Percentiles rank a stretch among this genome's conserved stretches.
These are phyloP conservation scores for Tricharina praecox DNA, from an alignment of 495 filamentous ascomycete genomes.

Conservation along the genomic window DNA sequence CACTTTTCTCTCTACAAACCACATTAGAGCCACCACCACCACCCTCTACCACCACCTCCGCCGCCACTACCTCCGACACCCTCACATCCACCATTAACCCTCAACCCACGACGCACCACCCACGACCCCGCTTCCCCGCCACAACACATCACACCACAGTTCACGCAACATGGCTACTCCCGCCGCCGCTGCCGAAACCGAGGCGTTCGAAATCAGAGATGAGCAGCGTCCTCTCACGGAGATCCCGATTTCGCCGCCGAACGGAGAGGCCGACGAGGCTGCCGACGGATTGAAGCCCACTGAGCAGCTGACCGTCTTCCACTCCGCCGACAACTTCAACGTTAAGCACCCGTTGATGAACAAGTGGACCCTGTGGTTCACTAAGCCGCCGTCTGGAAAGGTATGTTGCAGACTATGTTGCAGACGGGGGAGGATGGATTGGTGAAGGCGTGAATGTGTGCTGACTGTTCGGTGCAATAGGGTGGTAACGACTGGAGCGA, in stretches of 20 bases:
- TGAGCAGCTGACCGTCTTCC: conserved; percentile 76
- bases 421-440: no score
- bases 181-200: conserved; percentile 1
- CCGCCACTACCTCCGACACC: no score
- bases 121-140: neutral
- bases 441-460: neutral
- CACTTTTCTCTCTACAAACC: no score
- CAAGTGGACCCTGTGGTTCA: conserved; percentile 98
- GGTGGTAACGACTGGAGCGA: conserved; percentile 93
- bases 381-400: conserved; percentile 94
- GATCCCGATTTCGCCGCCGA: conserved; percentile 55
- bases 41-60: no score
- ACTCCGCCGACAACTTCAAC: conserved; percentile 95
- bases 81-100: no score
- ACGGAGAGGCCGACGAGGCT: conserved; percentile 29
- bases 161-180: conserved; percentile 5
- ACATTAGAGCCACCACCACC: no score
- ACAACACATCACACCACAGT: neutral
- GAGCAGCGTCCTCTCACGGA: conserved; percentile 35
- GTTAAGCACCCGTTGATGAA: conserved; percentile 95
- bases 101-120: neutral
- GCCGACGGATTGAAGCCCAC: conserved; percentile 25
- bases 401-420: conserved; percentile 40
- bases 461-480: neutral
- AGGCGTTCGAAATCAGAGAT: conserved; percentile 12